Conservation (phyloP, 257 asterid genomes). For the Penstemon davidsonii region DNA sequence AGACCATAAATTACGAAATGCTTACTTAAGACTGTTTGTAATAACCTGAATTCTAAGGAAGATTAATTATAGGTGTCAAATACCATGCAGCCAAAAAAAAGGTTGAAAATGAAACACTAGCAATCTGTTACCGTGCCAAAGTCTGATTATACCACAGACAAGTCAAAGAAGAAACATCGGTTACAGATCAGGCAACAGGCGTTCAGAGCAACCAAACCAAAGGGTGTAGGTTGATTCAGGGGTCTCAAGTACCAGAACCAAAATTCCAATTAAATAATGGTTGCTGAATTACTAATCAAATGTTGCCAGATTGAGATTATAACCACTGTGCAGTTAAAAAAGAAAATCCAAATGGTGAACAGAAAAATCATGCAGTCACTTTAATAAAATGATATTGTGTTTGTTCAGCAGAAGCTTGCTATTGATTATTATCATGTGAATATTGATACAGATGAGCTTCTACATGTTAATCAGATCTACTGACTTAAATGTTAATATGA, state of each 20-base stretch:
- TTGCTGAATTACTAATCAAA: background rate
- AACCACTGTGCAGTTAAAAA: conserved; percentile 1
- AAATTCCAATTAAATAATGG: background rate
- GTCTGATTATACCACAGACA: too few species aligned
- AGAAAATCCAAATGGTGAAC: background rate
- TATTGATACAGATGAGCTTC: conserved; percentile 11
- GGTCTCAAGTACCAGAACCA: conserved; percentile 12
- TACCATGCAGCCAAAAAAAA: too few species aligned
- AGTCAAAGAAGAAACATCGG: too few species aligned
- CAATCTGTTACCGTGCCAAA: too few species aligned
- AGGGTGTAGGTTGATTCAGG: background rate
- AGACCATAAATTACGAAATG: background rate
- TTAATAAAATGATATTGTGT: background rate
- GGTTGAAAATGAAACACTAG: too few species aligned
- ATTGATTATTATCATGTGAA: conserved; percentile 15
- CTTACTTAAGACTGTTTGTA: too few species aligned
- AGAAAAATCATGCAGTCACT: background rate
- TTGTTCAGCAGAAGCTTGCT: background rate
- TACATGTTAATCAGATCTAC: conserved; percentile 3
- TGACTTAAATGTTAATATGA: background rate
- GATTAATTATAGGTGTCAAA: too few species aligned
- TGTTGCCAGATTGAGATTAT: conserved; percentile 1
- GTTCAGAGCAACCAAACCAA: conserved; percentile 9
- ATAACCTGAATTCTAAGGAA: too few species aligned
- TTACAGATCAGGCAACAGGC: too few species aligned